Evolutionary conservation across 352 stramenopile species (phyloP), one percentile per base, ranked within the genome.

Genomic region (Globisporangium abappressorium): DNA sequence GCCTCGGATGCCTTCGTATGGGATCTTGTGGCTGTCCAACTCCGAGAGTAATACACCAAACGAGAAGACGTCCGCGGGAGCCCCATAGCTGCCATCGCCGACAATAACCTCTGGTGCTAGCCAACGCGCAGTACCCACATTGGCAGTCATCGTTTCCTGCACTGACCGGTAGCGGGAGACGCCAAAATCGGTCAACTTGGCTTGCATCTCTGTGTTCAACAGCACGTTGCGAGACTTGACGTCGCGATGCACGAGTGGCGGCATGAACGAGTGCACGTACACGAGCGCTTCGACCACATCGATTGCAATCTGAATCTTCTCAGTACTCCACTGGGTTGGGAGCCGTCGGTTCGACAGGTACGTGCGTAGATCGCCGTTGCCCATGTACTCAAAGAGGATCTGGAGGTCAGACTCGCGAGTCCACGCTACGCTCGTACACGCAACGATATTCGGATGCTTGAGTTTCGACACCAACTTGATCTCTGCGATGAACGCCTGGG

Each of bases 121-220:
- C 33, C 56, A 49, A 1, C 33, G 18, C 59, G 47, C 24, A 1
- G 24, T 54, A 1, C 38, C 46, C 3, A 38, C 24, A 0, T 38
- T 20, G 0, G 68, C 57, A 8, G 79, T 91, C 83, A 91, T 90
- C 2, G 76, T 84, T 15, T 76, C 71, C 8, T 80, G 64, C 28
- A 71, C 62, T 1, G 75, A 81, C n/a, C 76, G 71, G 63, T 78
- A 83, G 8, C 80, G 68, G 20, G 82, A 79, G 11, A 77, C 69
- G 6, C 81, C 83, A 68, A 92, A 90, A 67, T 90, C 81, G 0
- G 76, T 81, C 55, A 92, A 57, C 54, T 92, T 90, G 22, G 80
- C 80, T 15, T 72, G 61, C 62, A 85, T 73, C 0, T 80, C 69
- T 9, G 33, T 3, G 8, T 12, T 28, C 14, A 85, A 36, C 24